Base-by-base conservation (phyloP, 2,329 filamentous ascomycete species). In the Westerdykella aurantiaca region DNA sequence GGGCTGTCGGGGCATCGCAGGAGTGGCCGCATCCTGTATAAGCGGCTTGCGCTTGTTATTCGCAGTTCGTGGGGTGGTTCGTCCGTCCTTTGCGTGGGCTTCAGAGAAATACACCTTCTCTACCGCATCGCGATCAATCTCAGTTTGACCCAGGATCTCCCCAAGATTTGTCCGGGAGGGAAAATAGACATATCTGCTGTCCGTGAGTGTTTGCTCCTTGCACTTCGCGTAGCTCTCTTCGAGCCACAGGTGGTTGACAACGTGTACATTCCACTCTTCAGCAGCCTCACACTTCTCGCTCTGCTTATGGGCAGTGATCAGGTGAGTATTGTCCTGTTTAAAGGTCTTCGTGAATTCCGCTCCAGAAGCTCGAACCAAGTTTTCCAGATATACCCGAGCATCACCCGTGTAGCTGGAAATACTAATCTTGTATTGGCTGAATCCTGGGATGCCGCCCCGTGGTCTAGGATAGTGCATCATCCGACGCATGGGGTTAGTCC, bases 351-450 rank as follows among this genome's bases (percentile, higher is more conserved):
- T 98, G 62, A 88, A 97, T 49, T 86, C 83, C 7, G 87, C 91
- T 13, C 93, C 93, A 13, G 85, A 77, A 18, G 89, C 89, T 47
- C 75, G 81, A 56, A 96, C 85, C 31, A 98, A 76, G 55, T 95
- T 97, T 67, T 97, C 90, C 4, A 98, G 76, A 59, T 97, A 98
- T 41, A 88, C 82, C 38, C 93, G 82, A 13, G 93, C 88, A 66
- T 98, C 93, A 25, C 93, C 93, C 37, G 88, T 88, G 63, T 98
- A 98, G 66, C 97, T 98, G 5, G 93, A 97, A 5, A 98, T 76
- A 45, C 89, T 95, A 58, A 98, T 93, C 41, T 78, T 81, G 64
- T 86, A 75, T 6, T 78, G 74, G 46, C 85, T 68, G 61, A 98
- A 96, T 0, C 88, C 90, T 0, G 84, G 80, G 31, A 98, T 82